Evolutionary conservation across 306 rosid genomes (phyloP), one percentile per base, ranked within the genome.

Genomic region (Sindora glabra): DNA sequence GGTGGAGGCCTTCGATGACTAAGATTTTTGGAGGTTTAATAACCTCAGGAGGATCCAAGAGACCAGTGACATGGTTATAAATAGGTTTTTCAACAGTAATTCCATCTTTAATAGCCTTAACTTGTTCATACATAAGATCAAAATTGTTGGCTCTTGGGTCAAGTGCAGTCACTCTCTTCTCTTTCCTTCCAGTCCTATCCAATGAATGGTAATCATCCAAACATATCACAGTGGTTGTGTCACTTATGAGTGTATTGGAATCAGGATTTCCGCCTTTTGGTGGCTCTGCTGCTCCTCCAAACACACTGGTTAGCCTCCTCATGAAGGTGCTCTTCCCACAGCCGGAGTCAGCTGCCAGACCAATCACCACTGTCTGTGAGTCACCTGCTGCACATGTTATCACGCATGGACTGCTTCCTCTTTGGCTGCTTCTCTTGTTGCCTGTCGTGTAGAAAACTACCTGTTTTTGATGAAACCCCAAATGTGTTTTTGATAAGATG

Each of bases 291-390:
- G 87, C 81, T 1, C 99, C 99, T 25, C 99, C 99, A 58, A 94
- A 94, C 29, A 94, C 99, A 61, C 95, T 94, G 0, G 99, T 94
- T 6, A 94, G 76, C 54, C 99, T 82, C 54, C 99, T 85, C 99
- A 94, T 94, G 89, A 94, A 94, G 23, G 99, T 94, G 22, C 97
- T 89, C 72, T 94, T 94, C 19, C 99, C 99, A 58, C 99, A 94
- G 0, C 99, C 99, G 0, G 99, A 94, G 71, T 94, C 99, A 1
- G 99, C 99, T 4, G 99, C 99, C 0, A 94, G 79, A 34, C 99
- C 99, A 59, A 94, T 94, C 79, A 94, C 99, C 33, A 94, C 69
- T 5, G 99, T 94, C 79, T 84, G 86, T 58, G 80, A 67, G 48
- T 57, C 81, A 54, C 72, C 70, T 1, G 68, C 87, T 0, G 81